Conservation (phyloP, 306 rosid species). For the Cicer yamashitae region DNA sequence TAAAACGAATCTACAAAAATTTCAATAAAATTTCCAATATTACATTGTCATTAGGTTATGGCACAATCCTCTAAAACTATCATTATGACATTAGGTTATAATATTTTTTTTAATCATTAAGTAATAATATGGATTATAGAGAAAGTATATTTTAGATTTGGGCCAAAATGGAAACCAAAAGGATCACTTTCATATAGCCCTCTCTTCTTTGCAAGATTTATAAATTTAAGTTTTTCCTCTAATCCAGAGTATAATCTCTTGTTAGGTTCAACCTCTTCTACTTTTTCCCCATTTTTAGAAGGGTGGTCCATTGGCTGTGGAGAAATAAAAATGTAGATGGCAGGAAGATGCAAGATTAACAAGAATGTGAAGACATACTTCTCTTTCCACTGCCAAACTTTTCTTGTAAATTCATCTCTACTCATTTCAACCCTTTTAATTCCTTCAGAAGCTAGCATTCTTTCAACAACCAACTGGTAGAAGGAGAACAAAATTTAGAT, state of each 20-base stretch:
- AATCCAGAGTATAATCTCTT: constrained; percentile 1
- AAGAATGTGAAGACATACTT: constrained; percentile 61
- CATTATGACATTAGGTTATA: constrained; percentile 15
- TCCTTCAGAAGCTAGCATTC: constrained; percentile 95
- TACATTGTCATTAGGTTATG: constrained; percentile 5
- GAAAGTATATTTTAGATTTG: not conserved
- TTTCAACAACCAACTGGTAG: constrained; percentile 92
- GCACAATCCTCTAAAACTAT: not conserved
- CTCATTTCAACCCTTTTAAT: constrained; percentile 76
- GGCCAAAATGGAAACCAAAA: not conserved
- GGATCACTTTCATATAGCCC: not conserved
- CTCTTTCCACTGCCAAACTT: constrained; percentile 99
- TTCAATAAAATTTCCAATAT: constrained; percentile 10
- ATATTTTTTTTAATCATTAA: too few relatives aligned
- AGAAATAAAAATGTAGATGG: constrained; percentile 34
- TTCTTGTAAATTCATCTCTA: constrained; percentile 80
- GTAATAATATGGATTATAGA: not conserved
- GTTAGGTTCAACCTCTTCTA: not conserved
- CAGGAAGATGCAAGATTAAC: constrained; percentile 45
- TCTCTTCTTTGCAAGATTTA: constrained; percentile 17
- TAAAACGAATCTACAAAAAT: constrained; percentile 9
- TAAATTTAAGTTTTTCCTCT: not conserved
- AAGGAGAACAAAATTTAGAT: constrained; percentile 45
- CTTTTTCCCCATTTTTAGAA: not conserved
- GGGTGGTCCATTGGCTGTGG: constrained; percentile 15